Evolutionary conservation across 352 stramenopile species (phyloP).

Genomic region (Plasmopara halstedii): DNA sequence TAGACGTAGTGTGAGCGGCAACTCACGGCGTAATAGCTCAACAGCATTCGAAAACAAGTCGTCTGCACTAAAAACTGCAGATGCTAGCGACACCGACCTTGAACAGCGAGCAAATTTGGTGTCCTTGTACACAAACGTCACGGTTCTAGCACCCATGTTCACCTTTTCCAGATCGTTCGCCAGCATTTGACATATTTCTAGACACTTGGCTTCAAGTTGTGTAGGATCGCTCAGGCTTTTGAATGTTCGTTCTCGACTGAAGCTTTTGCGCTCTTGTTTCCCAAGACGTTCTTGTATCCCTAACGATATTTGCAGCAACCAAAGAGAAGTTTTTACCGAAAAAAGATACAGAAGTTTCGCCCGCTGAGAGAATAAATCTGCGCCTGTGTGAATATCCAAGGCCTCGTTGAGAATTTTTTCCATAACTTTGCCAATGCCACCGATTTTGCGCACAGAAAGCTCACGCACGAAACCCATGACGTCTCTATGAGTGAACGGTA

Average conservation of each 20-base stretch:
- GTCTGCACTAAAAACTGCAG: conserved; percentile 31
- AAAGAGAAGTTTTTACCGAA: conserved; percentile 53
- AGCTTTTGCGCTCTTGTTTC: conserved; percentile 65
- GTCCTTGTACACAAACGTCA: conserved; percentile 73
- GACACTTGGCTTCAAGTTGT: conserved; percentile 51
- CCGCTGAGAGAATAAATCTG: conserved; percentile 60
- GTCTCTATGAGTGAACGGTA: conserved; percentile 64
- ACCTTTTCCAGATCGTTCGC: conserved; percentile 44
- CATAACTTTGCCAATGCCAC: conserved; percentile 93
- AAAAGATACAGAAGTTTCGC: conserved; percentile 61
- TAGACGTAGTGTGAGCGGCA: conserved; percentile 58
- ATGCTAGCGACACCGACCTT: conserved; percentile 38
- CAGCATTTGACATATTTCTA: conserved; percentile 52
- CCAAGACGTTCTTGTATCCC: conserved; percentile 46
- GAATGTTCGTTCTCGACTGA: conserved; percentile 73
- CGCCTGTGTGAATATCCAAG: conserved; percentile 80
- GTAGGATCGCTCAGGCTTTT: conserved; percentile 28
- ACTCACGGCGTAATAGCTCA: conserved; percentile 48
- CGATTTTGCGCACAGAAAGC: conserved; percentile 89
- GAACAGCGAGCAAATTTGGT: conserved; percentile 52
- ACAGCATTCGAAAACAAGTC: conserved; percentile 38
- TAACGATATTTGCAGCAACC: conserved; percentile 65
- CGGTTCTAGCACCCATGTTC: conserved; percentile 34
- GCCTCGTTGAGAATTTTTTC: conserved; percentile 86
- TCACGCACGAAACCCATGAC: conserved; percentile 87